A percentile compares a stretch with the other conserved stretches of the same genome.
Conservation (phyloP, 306 rosid species). For the Mimosa pudica region DNA sequence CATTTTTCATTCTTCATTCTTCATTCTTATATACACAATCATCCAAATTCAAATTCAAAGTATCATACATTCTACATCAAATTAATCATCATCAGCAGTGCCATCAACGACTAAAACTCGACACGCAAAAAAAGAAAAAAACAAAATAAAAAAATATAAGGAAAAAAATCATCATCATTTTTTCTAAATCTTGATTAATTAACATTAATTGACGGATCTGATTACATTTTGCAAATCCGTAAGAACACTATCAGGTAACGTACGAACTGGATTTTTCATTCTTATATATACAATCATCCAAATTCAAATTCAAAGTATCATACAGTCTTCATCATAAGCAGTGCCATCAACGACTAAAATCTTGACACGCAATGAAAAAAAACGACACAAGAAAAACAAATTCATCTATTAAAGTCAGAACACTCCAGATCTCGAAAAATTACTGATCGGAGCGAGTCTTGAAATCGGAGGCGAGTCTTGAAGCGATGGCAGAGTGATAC, state of each 20-base stretch:
- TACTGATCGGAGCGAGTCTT: conserved; percentile 50
- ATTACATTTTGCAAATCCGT: background rate
- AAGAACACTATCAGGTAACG: background rate
- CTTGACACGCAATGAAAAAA: background rate
- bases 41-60: too few relatives aligned
- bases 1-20: too few relatives aligned
- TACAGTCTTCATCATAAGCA: background rate
- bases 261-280: too few relatives aligned
- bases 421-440: conserved; percentile 1
- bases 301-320: too few relatives aligned
- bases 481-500: conserved; percentile 96
- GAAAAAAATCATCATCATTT: background rate
- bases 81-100: conserved; percentile 4
- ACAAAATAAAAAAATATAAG: too few relatives aligned
- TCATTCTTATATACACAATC: background rate
- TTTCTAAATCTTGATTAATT: background rate
- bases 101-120: conserved; percentile 26
- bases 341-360: conserved; percentile 32
- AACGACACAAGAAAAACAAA: background rate
- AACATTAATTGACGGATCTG: background rate
- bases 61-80: background rate
- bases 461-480: conserved; percentile 85
- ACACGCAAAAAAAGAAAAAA: conserved; percentile 1
- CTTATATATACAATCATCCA: background rate
- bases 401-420: too few relatives aligned